phyloP scores from a whole-genome alignment of 208 protist species.

The Crithidia brevicula region DNA sequence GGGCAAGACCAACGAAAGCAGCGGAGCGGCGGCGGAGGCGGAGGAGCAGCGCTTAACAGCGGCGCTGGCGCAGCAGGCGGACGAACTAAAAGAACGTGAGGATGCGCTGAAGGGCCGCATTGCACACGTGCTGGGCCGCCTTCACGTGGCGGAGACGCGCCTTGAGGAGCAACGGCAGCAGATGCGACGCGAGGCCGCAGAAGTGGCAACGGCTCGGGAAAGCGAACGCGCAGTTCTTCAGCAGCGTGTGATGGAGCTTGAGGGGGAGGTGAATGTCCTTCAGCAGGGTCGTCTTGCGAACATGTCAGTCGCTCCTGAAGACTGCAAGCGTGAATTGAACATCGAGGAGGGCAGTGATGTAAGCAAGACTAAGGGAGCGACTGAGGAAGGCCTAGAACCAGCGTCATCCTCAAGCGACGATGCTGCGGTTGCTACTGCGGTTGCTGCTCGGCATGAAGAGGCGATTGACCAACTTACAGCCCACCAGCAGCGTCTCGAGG shows the following conservation, averaged over 20 bases:
- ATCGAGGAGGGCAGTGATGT: neutral
- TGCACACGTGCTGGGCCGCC: neutral
- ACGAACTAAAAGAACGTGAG: constrained; percentile 5
- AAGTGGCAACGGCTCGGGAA: neutral
- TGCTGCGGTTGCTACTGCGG: neutral
- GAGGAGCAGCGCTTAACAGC: constrained; percentile 2
- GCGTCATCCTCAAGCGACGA: no score
- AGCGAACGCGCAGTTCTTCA: neutral
- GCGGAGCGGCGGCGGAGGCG: no score
- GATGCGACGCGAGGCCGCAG: neutral
- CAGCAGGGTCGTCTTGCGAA: no score
- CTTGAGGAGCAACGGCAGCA: constrained; percentile 1
- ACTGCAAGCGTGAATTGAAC: neutral
- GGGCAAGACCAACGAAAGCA: no score
- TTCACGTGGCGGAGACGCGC: neutral
- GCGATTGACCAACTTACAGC: neutral
- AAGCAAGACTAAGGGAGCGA: no score
- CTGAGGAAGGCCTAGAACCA: no score
- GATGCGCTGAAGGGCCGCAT: neutral
- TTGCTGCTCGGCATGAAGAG: neutral
- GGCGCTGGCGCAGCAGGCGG: neutral
- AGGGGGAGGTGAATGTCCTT: neutral
- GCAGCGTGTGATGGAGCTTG: constrained; percentile 2
- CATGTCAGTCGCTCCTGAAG: no score
- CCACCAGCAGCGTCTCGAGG: neutral